These are phyloP conservation scores for Jaltomata sinuosa DNA, from an alignment of 257 asterid genomes.

Conservation along the genomic window DNA sequence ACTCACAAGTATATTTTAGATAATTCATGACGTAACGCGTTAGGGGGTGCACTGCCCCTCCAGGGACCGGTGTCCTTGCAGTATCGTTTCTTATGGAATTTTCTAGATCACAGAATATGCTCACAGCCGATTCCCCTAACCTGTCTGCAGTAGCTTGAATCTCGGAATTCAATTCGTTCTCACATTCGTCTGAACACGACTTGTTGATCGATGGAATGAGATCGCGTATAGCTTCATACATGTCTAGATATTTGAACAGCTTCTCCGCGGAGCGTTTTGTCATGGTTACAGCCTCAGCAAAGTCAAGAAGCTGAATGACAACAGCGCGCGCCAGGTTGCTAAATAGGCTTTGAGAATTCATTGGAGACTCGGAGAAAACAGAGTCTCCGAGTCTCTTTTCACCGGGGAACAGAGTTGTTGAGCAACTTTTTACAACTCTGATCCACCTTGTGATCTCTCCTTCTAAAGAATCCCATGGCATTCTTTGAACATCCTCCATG, in stretches of 20 bases:
- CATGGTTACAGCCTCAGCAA: slow-evolving; percentile 63
- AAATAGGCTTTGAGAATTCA: slow-evolving; percentile 19
- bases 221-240: slow-evolving; percentile 51
- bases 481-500: slow-evolving; percentile 54
- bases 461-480: slow-evolving; percentile 64
- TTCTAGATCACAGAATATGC: slow-evolving; percentile 60
- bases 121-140: slow-evolving; percentile 57
- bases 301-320: slow-evolving; percentile 70
- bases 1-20: slow-evolving; percentile 60
- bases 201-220: slow-evolving; percentile 32
- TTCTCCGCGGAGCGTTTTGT: slow-evolving; percentile 71
- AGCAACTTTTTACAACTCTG: slow-evolving; percentile 36
- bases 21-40: slow-evolving; percentile 89
- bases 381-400: slow-evolving; percentile 45
- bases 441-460: slow-evolving; percentile 65
- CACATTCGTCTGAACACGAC: slow-evolving; percentile 17
- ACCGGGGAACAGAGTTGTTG: slow-evolving; percentile 36
- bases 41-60: slow-evolving; percentile 91
- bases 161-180: slow-evolving; percentile 35
- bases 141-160: slow-evolving; percentile 33
- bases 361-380: slow-evolving; percentile 41
- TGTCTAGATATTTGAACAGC: slow-evolving; percentile 66
- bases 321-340: slow-evolving; percentile 48
- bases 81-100: slow-evolving; percentile 52
- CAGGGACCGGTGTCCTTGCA: slow-evolving; percentile 56